Evolutionary conservation across 2,329 filamentous ascomycete genomes (phyloP).

Genomic region (Clarireedia hainanense): DNA sequence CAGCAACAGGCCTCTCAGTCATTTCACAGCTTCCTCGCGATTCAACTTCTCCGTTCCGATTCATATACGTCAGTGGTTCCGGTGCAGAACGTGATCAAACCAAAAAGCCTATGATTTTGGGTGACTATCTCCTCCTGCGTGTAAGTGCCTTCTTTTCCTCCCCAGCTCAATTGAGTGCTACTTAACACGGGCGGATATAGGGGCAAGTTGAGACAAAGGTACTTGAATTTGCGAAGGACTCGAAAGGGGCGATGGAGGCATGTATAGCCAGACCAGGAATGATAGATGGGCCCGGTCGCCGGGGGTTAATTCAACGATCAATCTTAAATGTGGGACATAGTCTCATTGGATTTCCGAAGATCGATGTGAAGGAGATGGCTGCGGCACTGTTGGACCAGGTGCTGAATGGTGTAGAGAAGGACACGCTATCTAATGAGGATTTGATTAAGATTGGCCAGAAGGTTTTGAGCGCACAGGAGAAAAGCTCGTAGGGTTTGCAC

Average conservation of each 20-base stretch:
- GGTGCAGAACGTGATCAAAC: conserved; percentile 36
- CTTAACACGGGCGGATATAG: conserved; percentile 23
- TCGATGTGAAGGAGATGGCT: conserved; percentile 33
- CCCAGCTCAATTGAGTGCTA: neutral
- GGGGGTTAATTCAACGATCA: conserved; percentile 1
- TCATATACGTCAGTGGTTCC: conserved; percentile 42
- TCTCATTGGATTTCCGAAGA: conserved; percentile 28
- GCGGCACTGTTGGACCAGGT: conserved; percentile 37
- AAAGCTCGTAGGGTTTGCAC: too few species aligned
- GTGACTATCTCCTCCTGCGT: conserved; percentile 38
- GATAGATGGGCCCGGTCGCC: conserved; percentile 30
- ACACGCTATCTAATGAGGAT: too few species aligned
- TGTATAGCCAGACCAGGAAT: conserved; percentile 36
- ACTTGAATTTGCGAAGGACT: conserved; percentile 34
- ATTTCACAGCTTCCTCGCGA: conserved; percentile 18
- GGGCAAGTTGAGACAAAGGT: conserved; percentile 39
- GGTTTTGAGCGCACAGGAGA: too few species aligned
- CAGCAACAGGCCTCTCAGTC: conserved; percentile 29
- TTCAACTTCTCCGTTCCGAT: conserved; percentile 32
- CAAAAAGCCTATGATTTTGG: conserved; percentile 33
- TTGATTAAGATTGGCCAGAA: too few species aligned
- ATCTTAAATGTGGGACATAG: conserved; percentile 6
- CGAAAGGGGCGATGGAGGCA: conserved; percentile 32
- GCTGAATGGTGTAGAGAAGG: too few species aligned
- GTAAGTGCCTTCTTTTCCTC: conserved; percentile 28